Evolutionary conservation across 305 asterid genomes (phyloP).

Genomic region (Solanum hybrid): DNA sequence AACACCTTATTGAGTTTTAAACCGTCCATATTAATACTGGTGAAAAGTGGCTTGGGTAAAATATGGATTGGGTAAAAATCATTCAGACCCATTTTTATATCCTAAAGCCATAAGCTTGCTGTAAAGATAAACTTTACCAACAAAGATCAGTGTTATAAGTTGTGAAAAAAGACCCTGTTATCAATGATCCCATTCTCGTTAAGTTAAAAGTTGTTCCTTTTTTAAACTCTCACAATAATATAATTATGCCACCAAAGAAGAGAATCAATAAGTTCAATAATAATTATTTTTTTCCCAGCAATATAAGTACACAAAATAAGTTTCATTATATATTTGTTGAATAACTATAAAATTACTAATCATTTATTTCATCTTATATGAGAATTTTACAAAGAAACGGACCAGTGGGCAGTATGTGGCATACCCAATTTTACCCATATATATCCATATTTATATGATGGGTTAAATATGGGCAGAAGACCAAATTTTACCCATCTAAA

Average conservation of each 20-base stretch:
- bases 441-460: neutral
- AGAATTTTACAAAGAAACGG: neutral
- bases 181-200: neutral
- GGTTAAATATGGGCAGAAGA: neutral
- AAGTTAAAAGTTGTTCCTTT: neutral
- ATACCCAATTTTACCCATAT: neutral
- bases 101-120: neutral
- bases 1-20: neutral
- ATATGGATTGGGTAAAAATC: neutral
- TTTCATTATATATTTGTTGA: neutral
- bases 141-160: neutral
- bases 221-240: neutral
- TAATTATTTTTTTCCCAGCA: neutral
- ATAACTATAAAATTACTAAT: neutral
- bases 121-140: neutral
- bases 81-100: neutral
- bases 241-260: neutral
- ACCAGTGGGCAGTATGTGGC: neutral
- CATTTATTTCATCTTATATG: neutral
- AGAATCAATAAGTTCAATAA: neutral
- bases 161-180: neutral
- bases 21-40: neutral
- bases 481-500: neutral
- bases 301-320: neutral
- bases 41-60: neutral